phyloP scores from a whole-genome alignment of 2,329 filamentous ascomycete species.

The Calycina herbarum region DNA sequence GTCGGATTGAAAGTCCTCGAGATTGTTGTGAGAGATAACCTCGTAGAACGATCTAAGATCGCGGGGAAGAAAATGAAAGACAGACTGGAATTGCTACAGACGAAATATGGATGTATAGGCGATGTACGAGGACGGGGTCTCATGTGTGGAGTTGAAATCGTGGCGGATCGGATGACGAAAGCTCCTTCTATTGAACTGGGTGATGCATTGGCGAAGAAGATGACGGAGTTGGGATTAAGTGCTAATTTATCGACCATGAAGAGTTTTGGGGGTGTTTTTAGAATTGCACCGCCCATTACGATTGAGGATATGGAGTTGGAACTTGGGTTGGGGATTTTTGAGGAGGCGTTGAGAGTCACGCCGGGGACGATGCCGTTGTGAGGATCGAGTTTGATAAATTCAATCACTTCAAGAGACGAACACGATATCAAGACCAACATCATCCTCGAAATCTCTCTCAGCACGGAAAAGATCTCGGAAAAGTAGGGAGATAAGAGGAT shows the following conservation, averaged over 20 bases:
- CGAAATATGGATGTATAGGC: slow-evolving; percentile 59
- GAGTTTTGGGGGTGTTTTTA: slow-evolving; percentile 57
- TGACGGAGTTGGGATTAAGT: slow-evolving; percentile 54
- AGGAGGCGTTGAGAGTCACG: slow-evolving; percentile 48
- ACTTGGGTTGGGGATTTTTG: slow-evolving; percentile 54
- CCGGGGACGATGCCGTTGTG: background rate
- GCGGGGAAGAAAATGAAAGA: slow-evolving; percentile 51
- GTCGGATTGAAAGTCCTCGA: slow-evolving; percentile 63
- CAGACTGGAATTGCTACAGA: slow-evolving; percentile 46
- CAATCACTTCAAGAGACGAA: background rate
- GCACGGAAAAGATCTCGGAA: too few species aligned
- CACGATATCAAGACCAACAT: too few species aligned
- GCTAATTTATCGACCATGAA: slow-evolving; percentile 56
- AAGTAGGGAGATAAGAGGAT: too few species aligned
- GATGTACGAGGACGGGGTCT: slow-evolving; percentile 60
- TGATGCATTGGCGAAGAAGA: slow-evolving; percentile 46
- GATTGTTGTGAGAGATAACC: slow-evolving; percentile 56
- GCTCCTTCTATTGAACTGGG: slow-evolving; percentile 49
- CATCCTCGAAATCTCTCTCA: too few species aligned
- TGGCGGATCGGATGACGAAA: slow-evolving; percentile 50
- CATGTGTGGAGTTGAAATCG: slow-evolving; percentile 59
- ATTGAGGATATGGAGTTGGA: slow-evolving; percentile 52
- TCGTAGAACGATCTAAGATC: slow-evolving; percentile 48
- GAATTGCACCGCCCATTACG: slow-evolving; percentile 61
- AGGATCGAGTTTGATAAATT: background rate